These are phyloP conservation scores for Chrysopogon serrulatus DNA, from an alignment of 176 grass and related monocot species.

Conservation along the genomic window DNA sequence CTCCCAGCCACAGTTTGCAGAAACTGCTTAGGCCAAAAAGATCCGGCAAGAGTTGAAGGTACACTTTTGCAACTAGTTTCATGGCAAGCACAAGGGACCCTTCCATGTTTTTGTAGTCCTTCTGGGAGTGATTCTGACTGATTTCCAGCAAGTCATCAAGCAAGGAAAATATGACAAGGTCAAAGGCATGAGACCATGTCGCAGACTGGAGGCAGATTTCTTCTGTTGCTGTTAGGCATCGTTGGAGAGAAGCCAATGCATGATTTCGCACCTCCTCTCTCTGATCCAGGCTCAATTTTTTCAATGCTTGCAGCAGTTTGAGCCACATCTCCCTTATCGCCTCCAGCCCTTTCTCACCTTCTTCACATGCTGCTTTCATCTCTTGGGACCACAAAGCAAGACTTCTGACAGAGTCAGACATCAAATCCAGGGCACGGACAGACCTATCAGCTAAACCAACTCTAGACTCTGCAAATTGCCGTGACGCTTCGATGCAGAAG, in stretches of 20 bases:
- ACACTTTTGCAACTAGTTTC: constrained; percentile 70
- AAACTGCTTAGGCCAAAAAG: constrained; percentile 80
- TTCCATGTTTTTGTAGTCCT: constrained; percentile 97
- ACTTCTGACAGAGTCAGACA: constrained; percentile 62
- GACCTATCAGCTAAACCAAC: constrained; percentile 81
- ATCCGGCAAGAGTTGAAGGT: constrained; percentile 69
- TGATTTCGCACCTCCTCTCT: constrained; percentile 94
- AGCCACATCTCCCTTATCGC: constrained; percentile 98
- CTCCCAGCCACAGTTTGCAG: constrained; percentile 90
- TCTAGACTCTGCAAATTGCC: constrained; percentile 87
- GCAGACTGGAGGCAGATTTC: constrained; percentile 60
- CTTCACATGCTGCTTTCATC: constrained; percentile 52
- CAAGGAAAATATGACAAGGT: constrained; percentile 73
- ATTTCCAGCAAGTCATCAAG: constrained; percentile 88
- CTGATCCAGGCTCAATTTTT: constrained; percentile 89
- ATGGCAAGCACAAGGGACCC: constrained; percentile 69
- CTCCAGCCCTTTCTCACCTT: constrained; percentile 73
- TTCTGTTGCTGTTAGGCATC: constrained; percentile 67
- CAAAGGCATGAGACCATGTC: constrained; percentile 82
- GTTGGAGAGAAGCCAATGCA: constrained; percentile 69
- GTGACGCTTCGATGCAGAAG: constrained; percentile 80
- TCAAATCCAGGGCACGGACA: constrained; percentile 74
- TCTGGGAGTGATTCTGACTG: constrained; percentile 72
- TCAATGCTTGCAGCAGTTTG: constrained; percentile 66
- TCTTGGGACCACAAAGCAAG: constrained; percentile 76